Evolutionary conservation across 495 filamentous ascomycete species (phyloP), one percentile per base, ranked within the genome.

Genomic region (Platismatia glauca): DNA sequence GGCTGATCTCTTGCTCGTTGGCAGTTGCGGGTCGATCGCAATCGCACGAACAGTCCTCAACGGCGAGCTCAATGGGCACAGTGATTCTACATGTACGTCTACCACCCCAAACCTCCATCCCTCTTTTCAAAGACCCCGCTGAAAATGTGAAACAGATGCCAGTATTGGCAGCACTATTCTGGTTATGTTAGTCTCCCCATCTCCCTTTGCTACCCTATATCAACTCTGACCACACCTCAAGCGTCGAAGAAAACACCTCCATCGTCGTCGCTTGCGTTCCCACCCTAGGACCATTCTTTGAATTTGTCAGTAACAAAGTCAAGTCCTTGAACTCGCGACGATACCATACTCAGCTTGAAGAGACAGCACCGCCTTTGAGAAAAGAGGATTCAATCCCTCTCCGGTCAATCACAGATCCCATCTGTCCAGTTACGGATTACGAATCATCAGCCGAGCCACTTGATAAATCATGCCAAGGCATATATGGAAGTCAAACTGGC

Each of bases 261-360:
- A 58, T 58, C 11, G 43, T 43, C 34, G 37, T 58, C 16, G 33
- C 56, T 27, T 58, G 56, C 18, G 56, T 58, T 29, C 56, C 56
- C 6, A 43, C 56, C 37, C 15, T 58, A 27, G 56, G 56, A 58
- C 37, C 56, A 12, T 22, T 58, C 37, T 41, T 43, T 22, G 35
- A 8, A 12, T 43, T 27, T 7, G 27, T 58, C 15, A 16, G 27
- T 7, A 37, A 58, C 12, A 58, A 43, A 43, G 16, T 58, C 33
- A 58, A 31, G 15, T 16, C 35, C 0, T 39, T 58, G 37, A 58
- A 18, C 15, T 27, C 37, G 15, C 1, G n/a, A 8, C 56, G 39
- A 12, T 12, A 58, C 39, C 56, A 35, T 3, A 31, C 27, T 11
- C 15, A 41, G 37, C 24, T n/a, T 27, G n/a, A 27, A 27, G 24